phyloP scores from a whole-genome alignment of 257 asterid genomes.

The Pogostemon cablin region DNA sequence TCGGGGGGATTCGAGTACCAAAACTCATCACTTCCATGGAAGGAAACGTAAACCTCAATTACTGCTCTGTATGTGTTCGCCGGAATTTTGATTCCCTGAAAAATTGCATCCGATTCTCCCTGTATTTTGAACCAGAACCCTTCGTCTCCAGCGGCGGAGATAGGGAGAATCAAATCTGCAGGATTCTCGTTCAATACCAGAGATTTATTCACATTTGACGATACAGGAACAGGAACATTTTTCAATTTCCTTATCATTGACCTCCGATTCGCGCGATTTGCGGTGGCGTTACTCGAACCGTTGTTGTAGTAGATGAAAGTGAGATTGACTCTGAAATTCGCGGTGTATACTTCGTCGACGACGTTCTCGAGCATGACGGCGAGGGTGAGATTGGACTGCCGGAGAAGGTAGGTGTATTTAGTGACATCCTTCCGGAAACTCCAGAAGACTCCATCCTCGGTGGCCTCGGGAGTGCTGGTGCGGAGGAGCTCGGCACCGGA shows the following conservation, averaged over 20 bases:
- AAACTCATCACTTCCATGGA: slow-evolving; percentile 79
- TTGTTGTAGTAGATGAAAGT: slow-evolving; percentile 62
- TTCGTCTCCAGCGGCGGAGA: slow-evolving; percentile 55
- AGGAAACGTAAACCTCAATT: slow-evolving; percentile 74
- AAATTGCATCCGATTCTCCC: slow-evolving; percentile 46
- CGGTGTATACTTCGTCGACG: slow-evolving; percentile 66
- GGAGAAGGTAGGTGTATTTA: slow-evolving; percentile 62
- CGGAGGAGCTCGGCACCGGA: slow-evolving; percentile 83
- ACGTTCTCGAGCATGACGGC: slow-evolving; percentile 82
- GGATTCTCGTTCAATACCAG: slow-evolving; percentile 51
- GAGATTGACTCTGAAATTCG: slow-evolving; percentile 54
- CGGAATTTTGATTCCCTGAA: slow-evolving; percentile 54
- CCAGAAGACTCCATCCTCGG: slow-evolving; percentile 63
- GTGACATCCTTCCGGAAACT: slow-evolving; percentile 70
- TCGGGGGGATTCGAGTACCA: slow-evolving; percentile 95
- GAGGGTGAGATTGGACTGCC: slow-evolving; percentile 51
- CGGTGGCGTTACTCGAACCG: neutral
- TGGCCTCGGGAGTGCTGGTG: slow-evolving; percentile 87
- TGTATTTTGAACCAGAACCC: slow-evolving; percentile 78
- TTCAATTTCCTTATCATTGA: slow-evolving; percentile 33
- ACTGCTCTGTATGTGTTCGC: slow-evolving; percentile 69
- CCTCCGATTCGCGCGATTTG: slow-evolving; percentile 8
- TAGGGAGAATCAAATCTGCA: slow-evolving; percentile 75
- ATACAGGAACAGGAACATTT: slow-evolving; percentile 14
- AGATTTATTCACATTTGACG: slow-evolving; percentile 21